Percentiles rank a stretch among this genome's conserved stretches.
phyloP scores from a whole-genome alignment of 352 stramenopile species.

The Pythium phragmiticola region DNA sequence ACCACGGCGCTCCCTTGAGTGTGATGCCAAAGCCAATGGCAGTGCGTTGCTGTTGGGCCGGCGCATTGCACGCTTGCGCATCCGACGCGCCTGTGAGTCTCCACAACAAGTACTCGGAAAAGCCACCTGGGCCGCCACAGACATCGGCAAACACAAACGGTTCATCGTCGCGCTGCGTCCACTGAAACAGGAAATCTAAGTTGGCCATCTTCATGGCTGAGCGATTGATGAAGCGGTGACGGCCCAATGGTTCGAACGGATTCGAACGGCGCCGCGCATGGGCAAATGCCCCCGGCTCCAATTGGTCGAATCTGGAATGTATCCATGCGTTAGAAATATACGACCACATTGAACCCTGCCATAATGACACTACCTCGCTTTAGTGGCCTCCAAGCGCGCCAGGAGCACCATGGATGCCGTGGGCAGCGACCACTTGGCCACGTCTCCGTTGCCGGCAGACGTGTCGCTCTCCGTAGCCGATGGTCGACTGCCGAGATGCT shows the following conservation, averaged over 20 bases:
- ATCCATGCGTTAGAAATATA: conserved; percentile 26
- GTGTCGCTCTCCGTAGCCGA: background rate
- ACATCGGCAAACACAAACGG: conserved; percentile 70
- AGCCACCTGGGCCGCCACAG: conserved; percentile 75
- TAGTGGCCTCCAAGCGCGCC: conserved; percentile 11
- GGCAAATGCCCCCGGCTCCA: conserved; percentile 38
- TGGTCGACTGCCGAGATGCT: background rate
- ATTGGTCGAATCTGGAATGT: conserved; percentile 37
- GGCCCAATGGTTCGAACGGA: conserved; percentile 54
- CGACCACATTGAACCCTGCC: background rate
- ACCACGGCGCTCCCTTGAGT: conserved; percentile 42
- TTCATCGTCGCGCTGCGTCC: conserved; percentile 26
- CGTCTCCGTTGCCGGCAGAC: background rate
- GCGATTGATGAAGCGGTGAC: conserved; percentile 69
- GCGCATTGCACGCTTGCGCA: background rate
- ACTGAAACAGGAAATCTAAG: conserved; percentile 63
- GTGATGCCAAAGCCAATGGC: conserved; percentile 62
- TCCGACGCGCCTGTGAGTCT: background rate
- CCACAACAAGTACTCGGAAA: conserved; percentile 82
- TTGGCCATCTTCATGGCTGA: conserved; percentile 84
- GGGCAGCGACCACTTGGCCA: conserved; percentile 6
- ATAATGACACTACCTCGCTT: conserved; percentile 25
- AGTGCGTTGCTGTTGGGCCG: background rate
- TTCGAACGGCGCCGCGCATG: conserved; percentile 49
- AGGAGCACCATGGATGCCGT: conserved; percentile 18